phyloP scores from a whole-genome alignment of 805 yeast genomes.

The Ogataea populi-albae region DNA sequence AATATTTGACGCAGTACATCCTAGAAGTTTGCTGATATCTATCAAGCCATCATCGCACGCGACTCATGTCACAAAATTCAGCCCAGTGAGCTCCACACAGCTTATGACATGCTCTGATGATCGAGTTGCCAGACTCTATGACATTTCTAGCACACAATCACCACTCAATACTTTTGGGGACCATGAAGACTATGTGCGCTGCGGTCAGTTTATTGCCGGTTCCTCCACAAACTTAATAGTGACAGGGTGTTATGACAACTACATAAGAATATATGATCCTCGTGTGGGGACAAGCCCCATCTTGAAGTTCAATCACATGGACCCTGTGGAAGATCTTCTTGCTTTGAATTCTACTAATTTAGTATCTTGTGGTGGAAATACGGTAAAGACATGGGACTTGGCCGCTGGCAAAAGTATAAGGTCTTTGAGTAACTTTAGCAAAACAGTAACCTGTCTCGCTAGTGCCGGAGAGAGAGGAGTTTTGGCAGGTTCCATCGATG shows the following conservation, averaged over 20 bases:
- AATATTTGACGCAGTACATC: slow-evolving; percentile 74
- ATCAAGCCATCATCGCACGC: slow-evolving; percentile 83
- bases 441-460: slow-evolving; percentile 85
- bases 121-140: slow-evolving; percentile 81
- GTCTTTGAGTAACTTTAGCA: slow-evolving; percentile 83
- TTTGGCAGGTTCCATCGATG: slow-evolving; percentile 92
- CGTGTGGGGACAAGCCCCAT: slow-evolving; percentile 55
- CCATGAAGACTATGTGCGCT: slow-evolving; percentile 85
- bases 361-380: slow-evolving; percentile 76
- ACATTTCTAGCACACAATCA: slow-evolving; percentile 70
- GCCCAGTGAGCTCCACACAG: slow-evolving; percentile 70
- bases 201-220: slow-evolving; percentile 70
- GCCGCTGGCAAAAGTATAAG: slow-evolving; percentile 68
- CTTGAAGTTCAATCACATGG: slow-evolving; percentile 62
- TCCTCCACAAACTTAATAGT: slow-evolving; percentile 66
- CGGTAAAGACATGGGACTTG: slow-evolving; percentile 88
- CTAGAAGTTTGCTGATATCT: slow-evolving; percentile 75
- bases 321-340: slow-evolving; percentile 83
- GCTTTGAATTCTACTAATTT: slow-evolving; percentile 73
- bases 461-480: slow-evolving; percentile 74
- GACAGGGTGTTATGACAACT: slow-evolving; percentile 93
- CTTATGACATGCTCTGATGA: slow-evolving; percentile 91
- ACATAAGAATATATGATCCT: slow-evolving; percentile 79
- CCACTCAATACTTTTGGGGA: slow-evolving; percentile 68
- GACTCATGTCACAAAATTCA: slow-evolving; percentile 90